Conservation (phyloP, 202 grass and related monocot species). For the Bolboschoenoplectus hybrid region DNA sequence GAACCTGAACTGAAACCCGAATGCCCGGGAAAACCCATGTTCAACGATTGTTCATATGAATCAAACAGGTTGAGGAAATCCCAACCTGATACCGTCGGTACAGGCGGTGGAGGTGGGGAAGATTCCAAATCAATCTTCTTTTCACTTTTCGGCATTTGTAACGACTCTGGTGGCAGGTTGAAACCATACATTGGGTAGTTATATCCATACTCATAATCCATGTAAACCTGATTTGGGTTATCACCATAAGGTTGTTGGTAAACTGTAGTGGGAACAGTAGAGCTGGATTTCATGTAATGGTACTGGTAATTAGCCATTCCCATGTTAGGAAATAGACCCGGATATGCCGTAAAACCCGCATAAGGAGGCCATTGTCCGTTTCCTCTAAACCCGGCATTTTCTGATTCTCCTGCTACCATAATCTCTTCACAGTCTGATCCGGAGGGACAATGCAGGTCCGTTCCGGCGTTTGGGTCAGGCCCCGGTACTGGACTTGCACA, state of each 20-base stretch:
- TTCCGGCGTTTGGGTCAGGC: not conserved
- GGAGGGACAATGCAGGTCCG: not conserved
- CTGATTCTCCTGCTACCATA: slow-evolving; percentile 17
- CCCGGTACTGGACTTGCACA: not conserved
- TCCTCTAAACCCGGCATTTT: slow-evolving; percentile 29
- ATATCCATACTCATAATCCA: slow-evolving; percentile 47
- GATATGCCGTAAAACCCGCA: not conserved
- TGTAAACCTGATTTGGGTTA: slow-evolving; percentile 49
- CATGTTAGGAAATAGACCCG: slow-evolving; percentile 41
- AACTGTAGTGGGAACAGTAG: slow-evolving; percentile 57
- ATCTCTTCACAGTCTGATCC: not conserved
- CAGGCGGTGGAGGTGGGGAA: slow-evolving; percentile 53
- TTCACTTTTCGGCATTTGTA: slow-evolving; percentile 36
- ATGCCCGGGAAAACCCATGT: slow-evolving; percentile 38
- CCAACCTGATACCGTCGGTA: slow-evolving; percentile 55
- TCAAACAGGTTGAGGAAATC: slow-evolving; percentile 85
- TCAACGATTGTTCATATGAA: slow-evolving; percentile 56
- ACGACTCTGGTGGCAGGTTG: slow-evolving; percentile 18
- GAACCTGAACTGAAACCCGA: slow-evolving; percentile 41
- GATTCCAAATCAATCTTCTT: slow-evolving; percentile 36
- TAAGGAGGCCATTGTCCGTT: slow-evolving; percentile 37
- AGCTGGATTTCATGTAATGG: slow-evolving; percentile 72
- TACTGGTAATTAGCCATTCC: slow-evolving; percentile 46
- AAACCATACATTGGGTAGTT: slow-evolving; percentile 45
- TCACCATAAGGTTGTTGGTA: slow-evolving; percentile 71